Conservation (phyloP, 2,329 filamentous ascomycete genomes). For the Talaromyces sp. region DNA sequence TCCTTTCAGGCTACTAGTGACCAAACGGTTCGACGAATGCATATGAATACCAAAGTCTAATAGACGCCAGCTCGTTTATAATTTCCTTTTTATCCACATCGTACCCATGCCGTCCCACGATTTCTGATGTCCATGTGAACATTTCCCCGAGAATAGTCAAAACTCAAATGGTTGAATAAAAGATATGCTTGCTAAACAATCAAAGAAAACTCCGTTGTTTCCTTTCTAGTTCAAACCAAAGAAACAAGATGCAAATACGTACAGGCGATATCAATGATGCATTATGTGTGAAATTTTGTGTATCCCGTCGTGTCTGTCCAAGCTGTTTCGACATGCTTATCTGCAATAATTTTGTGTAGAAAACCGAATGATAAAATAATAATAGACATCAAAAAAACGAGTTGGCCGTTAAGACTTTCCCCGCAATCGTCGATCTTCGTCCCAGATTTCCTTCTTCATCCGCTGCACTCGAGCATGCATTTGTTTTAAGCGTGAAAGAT, state of each 20-base stretch:
- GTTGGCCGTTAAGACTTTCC: neutral
- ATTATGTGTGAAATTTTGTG: neutral
- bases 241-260: slow-evolving; percentile 1
- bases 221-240: neutral
- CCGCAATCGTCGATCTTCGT: slow-evolving; percentile 39
- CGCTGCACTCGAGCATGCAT: slow-evolving; percentile 54
- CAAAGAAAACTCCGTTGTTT: neutral
- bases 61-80: neutral
- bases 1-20: no score
- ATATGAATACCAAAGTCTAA: neutral
- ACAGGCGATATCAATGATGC: neutral
- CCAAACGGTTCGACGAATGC: no score
- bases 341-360: neutral
- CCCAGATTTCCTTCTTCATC: slow-evolving; percentile 59
- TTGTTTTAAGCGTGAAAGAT: slow-evolving; percentile 52
- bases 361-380: neutral
- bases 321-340: neutral
- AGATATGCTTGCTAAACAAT: neutral
- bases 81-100: neutral
- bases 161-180: neutral
- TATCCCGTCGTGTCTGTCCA: neutral
- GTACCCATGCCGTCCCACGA: neutral
- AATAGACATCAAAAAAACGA: neutral
- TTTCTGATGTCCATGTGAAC: neutral
- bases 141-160: neutral